Evolutionary conservation across 345 rosid species (phyloP).

Genomic region (Citrus australasica): DNA sequence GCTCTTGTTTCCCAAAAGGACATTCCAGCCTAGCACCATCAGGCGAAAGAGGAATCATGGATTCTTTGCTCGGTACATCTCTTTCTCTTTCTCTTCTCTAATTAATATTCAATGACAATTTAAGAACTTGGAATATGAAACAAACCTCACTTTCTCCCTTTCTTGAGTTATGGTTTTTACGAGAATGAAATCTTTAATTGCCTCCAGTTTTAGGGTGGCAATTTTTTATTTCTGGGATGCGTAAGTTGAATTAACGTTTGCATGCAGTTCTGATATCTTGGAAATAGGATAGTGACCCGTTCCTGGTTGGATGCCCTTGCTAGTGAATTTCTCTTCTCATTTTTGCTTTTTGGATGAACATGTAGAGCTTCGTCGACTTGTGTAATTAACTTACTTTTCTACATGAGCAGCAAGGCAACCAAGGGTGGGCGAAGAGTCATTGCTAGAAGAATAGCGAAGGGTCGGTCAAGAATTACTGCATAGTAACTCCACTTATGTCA

Average conservation of each 20-base stretch:
- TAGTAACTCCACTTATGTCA: constrained; percentile 24
- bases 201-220: background rate
- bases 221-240: background rate
- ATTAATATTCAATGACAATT: background rate
- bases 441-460: constrained; percentile 95
- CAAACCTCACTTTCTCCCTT: background rate
- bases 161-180: background rate
- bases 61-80: constrained; percentile 76
- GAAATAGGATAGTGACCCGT: background rate
- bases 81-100: background rate
- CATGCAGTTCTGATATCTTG: background rate
- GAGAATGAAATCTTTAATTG: background rate
- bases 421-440: constrained; percentile 96
- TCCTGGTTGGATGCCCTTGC: background rate
- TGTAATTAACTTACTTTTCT: constrained; percentile 17
- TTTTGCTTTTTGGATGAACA: background rate
- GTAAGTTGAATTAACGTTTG: background rate
- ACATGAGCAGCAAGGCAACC: constrained; percentile 80
- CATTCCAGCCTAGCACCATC: constrained; percentile 84
- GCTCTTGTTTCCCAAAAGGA: constrained; percentile 73
- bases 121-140: background rate
- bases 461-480: constrained; percentile 85
- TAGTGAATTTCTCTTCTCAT: background rate
- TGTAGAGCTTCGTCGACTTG: background rate
- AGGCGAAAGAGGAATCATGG: constrained; percentile 91